Conservation (phyloP, 148 eudicot species). For the Cornus florida region DNA sequence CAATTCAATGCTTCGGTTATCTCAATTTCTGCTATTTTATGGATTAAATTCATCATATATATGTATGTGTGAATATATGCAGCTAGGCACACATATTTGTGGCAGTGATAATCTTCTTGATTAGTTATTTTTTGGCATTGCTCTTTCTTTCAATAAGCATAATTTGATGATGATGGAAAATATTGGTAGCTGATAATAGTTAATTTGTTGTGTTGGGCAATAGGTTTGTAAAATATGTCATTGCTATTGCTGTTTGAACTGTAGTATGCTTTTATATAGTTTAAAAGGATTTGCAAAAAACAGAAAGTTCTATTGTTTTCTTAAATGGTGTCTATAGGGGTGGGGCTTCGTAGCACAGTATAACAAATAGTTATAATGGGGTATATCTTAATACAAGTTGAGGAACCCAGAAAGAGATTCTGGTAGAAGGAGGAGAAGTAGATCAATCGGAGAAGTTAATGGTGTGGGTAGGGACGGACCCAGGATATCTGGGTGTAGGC, state of each 20-base stretch:
- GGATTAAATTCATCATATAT: not conserved
- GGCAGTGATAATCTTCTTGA: no score
- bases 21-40: not conserved
- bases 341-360: no score
- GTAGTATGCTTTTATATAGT: no score
- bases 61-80: not conserved
- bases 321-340: no score
- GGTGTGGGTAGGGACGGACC: no score
- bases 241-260: no score
- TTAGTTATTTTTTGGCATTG: not conserved
- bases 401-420: no score
- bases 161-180: not conserved
- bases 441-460: no score
- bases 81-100: not conserved
- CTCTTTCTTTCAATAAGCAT: not conserved
- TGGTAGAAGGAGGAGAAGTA: no score
- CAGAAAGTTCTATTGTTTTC: not conserved
- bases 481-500: no score
- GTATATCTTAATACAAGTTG: no score
- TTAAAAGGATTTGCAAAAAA: not conserved
- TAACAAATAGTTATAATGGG: no score
- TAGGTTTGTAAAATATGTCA: not conserved
- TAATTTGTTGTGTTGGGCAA: not conserved
- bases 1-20: constrained; percentile 5
- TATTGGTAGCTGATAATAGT: not conserved